Evolutionary conservation across 257 asterid genomes (phyloP), one percentile per base, ranked within the genome.

Genomic region (Pogostemon cablin): DNA sequence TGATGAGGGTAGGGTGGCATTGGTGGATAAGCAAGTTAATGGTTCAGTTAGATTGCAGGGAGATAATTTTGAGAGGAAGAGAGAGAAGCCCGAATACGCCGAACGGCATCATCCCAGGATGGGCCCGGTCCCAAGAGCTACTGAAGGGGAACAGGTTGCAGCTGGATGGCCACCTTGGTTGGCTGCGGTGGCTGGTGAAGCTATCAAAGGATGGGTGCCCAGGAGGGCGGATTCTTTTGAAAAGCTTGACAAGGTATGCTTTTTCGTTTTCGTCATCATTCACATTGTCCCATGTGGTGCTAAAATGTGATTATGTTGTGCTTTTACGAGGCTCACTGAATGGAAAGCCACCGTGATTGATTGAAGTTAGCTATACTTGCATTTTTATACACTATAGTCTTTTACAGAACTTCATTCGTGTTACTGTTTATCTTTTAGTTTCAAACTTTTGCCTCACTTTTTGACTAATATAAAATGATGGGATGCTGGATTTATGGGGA

Each of bases 91-190:
- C 6, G 96, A 88, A 74, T 79, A 78, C 72, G 78, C 72, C 1
- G 77, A 60, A 38, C 47, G 82, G 11, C 77, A 68, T 37, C 88
- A 87, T 77, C 95, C 85, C 5, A 82, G 90, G 67, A 72, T 48
- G 53, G 90, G 92, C 4, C 69, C 79, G 72, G 58, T 90, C 35
- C 87, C 88, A 0, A 81, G 84, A 74, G 90, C 96, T 68, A 42
- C 67, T 4, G 91, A 90, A 72, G 96, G 91, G 65, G 98, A 90
- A 65, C 92, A 90, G 71, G 93, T 92, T 52, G 96, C 95, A 0
- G 97, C 95, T 54, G 98, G 98, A 65, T 92, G 98, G 98, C 98
- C 98, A 25, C 88, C 97, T 17, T 92, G 98, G 98, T 75, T 92
- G 72, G 95, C 97, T 54, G 90, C 96, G 0, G 97, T 90, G 70